A percentile compares a stretch with the other conserved stretches of the same genome.
phyloP scores from a whole-genome alignment of 148 eudicot genomes.

The Selenicereus undatus region DNA sequence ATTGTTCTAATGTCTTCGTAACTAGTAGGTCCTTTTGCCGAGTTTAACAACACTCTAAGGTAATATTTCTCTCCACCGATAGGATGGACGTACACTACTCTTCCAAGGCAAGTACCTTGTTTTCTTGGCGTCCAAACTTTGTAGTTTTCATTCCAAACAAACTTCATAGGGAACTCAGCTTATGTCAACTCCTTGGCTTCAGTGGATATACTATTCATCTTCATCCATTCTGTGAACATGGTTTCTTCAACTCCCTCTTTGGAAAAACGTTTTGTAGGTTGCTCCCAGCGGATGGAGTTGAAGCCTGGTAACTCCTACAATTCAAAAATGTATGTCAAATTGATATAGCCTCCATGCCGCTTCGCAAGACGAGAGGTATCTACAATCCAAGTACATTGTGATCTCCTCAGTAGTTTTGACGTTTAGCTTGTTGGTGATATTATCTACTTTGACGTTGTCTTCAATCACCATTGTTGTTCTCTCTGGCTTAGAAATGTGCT shows the following conservation, averaged over 20 bases:
- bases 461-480: neutral
- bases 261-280: neutral
- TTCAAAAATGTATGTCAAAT: neutral
- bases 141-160: too few species aligned
- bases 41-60: neutral
- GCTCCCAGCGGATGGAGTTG: neutral
- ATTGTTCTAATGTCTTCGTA: neutral
- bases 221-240: conserved; percentile 19
- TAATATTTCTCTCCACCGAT: neutral
- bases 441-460: neutral
- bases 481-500: neutral
- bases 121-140: too few species aligned
- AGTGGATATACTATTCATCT: neutral
- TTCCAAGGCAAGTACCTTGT: neutral
- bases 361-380: neutral
- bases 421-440: too few species aligned
- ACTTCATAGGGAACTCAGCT: conserved; percentile 10
- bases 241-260: neutral
- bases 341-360: neutral
- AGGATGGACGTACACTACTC: neutral
- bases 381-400: neutral
- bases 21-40: neutral
- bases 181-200: conserved; percentile 6
- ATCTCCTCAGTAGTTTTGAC: neutral
- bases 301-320: neutral